Conservation (phyloP, 2,329 filamentous ascomycete species). For the Dactylellina parvicollis region DNA sequence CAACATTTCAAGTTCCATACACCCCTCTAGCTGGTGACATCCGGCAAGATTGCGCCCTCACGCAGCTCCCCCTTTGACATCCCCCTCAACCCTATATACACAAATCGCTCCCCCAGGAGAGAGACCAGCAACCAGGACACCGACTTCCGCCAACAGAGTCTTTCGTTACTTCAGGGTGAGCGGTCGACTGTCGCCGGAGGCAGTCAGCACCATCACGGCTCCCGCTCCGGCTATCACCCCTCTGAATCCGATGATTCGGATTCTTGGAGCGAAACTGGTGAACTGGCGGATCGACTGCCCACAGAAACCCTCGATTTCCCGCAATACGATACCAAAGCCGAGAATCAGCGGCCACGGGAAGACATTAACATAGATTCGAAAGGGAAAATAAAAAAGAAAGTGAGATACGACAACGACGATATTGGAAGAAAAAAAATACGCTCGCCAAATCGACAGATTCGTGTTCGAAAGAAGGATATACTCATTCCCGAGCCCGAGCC, state of each 20-base stretch:
- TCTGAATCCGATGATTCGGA: slow-evolving; percentile 72
- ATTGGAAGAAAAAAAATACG: neutral
- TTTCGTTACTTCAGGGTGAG: slow-evolving; percentile 65
- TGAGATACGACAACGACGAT: slow-evolving; percentile 29
- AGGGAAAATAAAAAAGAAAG: slow-evolving; percentile 26
- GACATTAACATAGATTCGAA: neutral
- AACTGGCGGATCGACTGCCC: slow-evolving; percentile 89
- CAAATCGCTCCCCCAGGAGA: slow-evolving; percentile 60
- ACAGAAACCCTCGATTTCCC: slow-evolving; percentile 79
- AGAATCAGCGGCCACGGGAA: slow-evolving; percentile 55
- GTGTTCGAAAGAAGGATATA: slow-evolving; percentile 41
- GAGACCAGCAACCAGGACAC: slow-evolving; percentile 60
- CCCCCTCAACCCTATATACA: slow-evolving; percentile 57
- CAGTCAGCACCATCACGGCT: slow-evolving; percentile 50
- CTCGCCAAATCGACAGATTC: neutral
- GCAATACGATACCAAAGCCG: slow-evolving; percentile 61
- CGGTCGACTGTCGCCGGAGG: slow-evolving; percentile 45
- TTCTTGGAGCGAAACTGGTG: slow-evolving; percentile 93
- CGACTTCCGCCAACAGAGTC: slow-evolving; percentile 65
- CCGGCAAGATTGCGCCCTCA: slow-evolving; percentile 51
- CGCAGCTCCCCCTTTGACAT: slow-evolving; percentile 16
- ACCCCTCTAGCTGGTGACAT: neutral
- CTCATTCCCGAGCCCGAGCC: slow-evolving; percentile 26
- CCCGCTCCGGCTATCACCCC: slow-evolving; percentile 64
- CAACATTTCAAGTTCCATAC: too few relatives aligned